These are phyloP conservation scores for Dendrobium officinale DNA, from an alignment of 106 monocot species.

Conservation along the genomic window DNA sequence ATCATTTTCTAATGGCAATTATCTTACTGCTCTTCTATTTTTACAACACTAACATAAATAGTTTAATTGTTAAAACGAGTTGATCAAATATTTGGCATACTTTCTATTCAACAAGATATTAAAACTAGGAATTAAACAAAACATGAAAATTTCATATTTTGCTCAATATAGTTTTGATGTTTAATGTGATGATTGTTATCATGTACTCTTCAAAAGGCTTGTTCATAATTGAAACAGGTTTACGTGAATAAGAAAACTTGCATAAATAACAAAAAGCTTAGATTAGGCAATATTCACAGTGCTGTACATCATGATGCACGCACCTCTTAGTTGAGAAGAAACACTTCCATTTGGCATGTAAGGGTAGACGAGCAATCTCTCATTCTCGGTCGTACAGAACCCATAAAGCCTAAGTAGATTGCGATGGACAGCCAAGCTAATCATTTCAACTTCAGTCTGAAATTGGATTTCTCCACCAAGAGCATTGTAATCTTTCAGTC, in stretches of 20 bases:
- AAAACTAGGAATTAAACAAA: neutral
- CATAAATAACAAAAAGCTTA: neutral
- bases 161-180: neutral
- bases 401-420: slow-evolving; percentile 45
- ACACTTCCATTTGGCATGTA: slow-evolving; percentile 63
- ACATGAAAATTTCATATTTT: neutral
- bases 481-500: slow-evolving; percentile 40
- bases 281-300: neutral
- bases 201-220: too few relatives aligned
- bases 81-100: neutral
- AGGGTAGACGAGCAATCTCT: slow-evolving; percentile 49
- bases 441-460: slow-evolving; percentile 27
- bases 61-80: neutral
- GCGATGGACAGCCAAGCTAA: slow-evolving; percentile 48
- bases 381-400: slow-evolving; percentile 40
- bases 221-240: too few relatives aligned
- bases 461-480: slow-evolving; percentile 34
- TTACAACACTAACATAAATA: neutral
- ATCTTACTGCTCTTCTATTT: too few relatives aligned
- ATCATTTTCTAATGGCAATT: too few relatives aligned
- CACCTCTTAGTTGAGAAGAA: slow-evolving; percentile 42
- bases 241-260: neutral
- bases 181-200: neutral
- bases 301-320: neutral
- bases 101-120: neutral